A percentile compares a stretch with the other conserved stretches of the same genome.
Evolutionary conservation across 2,329 filamentous ascomycete genomes (phyloP).

Genomic region (Colletotrichum scovillei): DNA sequence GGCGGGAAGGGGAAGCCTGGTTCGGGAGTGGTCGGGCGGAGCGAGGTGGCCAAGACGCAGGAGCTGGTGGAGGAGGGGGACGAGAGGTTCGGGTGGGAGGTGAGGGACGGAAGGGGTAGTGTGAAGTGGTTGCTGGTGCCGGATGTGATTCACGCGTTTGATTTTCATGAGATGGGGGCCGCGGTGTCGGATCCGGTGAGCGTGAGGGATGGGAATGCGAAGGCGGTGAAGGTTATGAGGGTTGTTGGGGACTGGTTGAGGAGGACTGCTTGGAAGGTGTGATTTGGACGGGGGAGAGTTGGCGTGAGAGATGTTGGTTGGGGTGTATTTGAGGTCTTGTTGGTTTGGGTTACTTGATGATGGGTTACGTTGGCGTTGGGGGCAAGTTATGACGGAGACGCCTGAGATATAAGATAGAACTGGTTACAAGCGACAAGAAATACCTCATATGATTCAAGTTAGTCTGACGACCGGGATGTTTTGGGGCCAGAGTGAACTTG

Average conservation of each 20-base stretch:
- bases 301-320: background rate
- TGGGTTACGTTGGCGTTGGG: background rate
- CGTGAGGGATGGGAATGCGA: slow-evolving; percentile 43
- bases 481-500: background rate
- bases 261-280: slow-evolving; percentile 42
- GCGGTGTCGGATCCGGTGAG: slow-evolving; percentile 45
- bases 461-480: background rate
- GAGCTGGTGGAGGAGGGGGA: slow-evolving; percentile 42
- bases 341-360: background rate
- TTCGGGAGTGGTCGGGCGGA: slow-evolving; percentile 24
- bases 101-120: slow-evolving; percentile 39
- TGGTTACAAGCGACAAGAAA: background rate
- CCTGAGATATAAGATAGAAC: background rate
- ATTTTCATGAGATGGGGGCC: slow-evolving; percentile 43
- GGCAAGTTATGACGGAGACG: background rate
- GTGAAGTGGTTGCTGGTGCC: slow-evolving; percentile 56
- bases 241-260: slow-evolving; percentile 45
- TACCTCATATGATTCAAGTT: background rate
- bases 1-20: slow-evolving; percentile 33
- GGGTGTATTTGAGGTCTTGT: background rate
- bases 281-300: background rate
- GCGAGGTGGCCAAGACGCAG: slow-evolving; percentile 27
- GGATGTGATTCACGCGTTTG: slow-evolving; percentile 54
- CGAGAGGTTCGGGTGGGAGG: slow-evolving; percentile 51
- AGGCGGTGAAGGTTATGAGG: slow-evolving; percentile 45